These are phyloP conservation scores for Candida parachauliodes DNA, from an alignment of 805 yeast species.

Conservation along the genomic window DNA sequence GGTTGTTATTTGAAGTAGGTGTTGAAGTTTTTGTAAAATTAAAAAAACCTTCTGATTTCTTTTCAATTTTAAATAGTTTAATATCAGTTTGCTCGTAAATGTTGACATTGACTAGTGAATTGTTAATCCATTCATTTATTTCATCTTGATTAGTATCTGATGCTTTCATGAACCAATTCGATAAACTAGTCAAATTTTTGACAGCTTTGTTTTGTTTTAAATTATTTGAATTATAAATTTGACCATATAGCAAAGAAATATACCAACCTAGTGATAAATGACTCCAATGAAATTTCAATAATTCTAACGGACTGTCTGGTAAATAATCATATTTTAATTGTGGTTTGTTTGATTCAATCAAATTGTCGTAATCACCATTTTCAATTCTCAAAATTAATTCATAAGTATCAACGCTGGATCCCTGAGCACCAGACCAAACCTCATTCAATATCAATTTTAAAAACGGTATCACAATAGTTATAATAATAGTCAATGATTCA, in stretches of 20 bases:
- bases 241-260: slow-evolving; percentile 59
- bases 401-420: slow-evolving; percentile 19
- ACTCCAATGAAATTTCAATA: slow-evolving; percentile 61
- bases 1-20: slow-evolving; percentile 1
- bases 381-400: slow-evolving; percentile 41
- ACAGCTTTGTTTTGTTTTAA: slow-evolving; percentile 41
- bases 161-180: slow-evolving; percentile 31
- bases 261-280: slow-evolving; percentile 72
- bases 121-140: slow-evolving; percentile 21
- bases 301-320: slow-evolving; percentile 38
- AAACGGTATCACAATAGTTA: slow-evolving; percentile 38
- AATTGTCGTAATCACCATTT: slow-evolving; percentile 24
- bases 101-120: slow-evolving; percentile 35
- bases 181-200: slow-evolving; percentile 34
- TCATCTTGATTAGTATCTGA: slow-evolving; percentile 10
- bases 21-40: slow-evolving; percentile 9
- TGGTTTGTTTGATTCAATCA: slow-evolving; percentile 18
- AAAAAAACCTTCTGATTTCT: slow-evolving; percentile 19
- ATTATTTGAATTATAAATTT: slow-evolving; percentile 39
- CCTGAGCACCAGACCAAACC: slow-evolving; percentile 18
- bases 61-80: slow-evolving; percentile 45
- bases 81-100: slow-evolving; percentile 53
- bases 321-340: slow-evolving; percentile 41
- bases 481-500: slow-evolving; percentile 42
- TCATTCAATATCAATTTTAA: slow-evolving; percentile 26